phyloP scores from a whole-genome alignment of 306 rosid genomes.

The Citrullus colocynthis region DNA sequence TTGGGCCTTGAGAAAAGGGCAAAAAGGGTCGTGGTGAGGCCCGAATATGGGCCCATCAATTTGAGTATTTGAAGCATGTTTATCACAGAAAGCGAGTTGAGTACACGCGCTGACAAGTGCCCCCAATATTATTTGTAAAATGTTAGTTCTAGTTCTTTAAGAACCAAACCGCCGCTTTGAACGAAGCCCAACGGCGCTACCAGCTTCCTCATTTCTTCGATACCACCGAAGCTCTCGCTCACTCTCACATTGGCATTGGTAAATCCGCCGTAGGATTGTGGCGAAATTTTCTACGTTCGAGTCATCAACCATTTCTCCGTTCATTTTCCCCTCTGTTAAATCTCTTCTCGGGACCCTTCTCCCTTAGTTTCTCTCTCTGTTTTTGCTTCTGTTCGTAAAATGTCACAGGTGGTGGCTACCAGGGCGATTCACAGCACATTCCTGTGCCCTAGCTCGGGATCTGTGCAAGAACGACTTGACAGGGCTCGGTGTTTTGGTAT shows the following conservation, averaged over 20 bases:
- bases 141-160: background rate
- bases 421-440: slow-evolving; percentile 51
- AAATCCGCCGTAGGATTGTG: slow-evolving; percentile 39
- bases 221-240: slow-evolving; percentile 38
- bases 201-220: slow-evolving; percentile 25
- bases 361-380: background rate
- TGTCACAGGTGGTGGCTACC: slow-evolving; percentile 68
- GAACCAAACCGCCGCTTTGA: slow-evolving; percentile 1
- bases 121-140: background rate
- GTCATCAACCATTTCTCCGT: background rate
- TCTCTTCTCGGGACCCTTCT: background rate
- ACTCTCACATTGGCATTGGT: slow-evolving; percentile 19
- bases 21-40: background rate
- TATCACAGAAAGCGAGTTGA: background rate
- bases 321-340: background rate
- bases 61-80: background rate
- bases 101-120: background rate
- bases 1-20: background rate
- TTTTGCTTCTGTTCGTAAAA: slow-evolving; percentile 14
- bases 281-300: slow-evolving; percentile 32
- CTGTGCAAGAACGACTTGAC: slow-evolving; percentile 20
- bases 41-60: background rate
- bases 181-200: slow-evolving; percentile 1
- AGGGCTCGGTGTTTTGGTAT: slow-evolving; percentile 38
- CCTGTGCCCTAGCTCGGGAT: slow-evolving; percentile 34